Conservation (phyloP, 306 rosid genomes). For the Inga laurina region DNA sequence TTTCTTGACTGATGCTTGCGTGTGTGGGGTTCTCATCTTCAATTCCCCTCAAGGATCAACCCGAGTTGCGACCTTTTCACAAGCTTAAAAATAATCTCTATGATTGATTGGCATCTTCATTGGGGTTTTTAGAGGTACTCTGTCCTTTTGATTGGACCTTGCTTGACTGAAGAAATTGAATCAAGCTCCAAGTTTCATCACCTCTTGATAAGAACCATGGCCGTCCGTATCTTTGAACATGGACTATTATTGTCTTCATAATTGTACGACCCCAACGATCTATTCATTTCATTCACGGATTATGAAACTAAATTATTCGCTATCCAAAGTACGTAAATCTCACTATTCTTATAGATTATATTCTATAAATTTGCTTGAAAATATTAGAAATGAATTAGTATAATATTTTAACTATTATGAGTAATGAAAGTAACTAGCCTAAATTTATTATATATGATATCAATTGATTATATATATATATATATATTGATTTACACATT, state of each 20-base stretch:
- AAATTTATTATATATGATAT: no score
- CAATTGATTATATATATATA: no score
- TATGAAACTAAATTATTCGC: not conserved
- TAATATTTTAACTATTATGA: not conserved
- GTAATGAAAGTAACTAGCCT: not conserved
- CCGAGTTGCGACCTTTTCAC: not conserved
- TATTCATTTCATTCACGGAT: not conserved
- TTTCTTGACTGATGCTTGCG: conserved; percentile 1
- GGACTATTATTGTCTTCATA: not conserved
- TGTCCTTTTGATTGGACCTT: conserved; percentile 6
- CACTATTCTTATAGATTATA: not conserved
- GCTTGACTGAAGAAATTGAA: not conserved
- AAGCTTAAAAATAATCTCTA: not conserved
- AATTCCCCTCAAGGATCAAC: not conserved
- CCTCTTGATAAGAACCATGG: not conserved
- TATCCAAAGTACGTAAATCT: not conserved
- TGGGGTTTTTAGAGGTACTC: not conserved
- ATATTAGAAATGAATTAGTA: not conserved
- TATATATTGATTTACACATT: no score
- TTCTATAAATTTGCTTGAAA: not conserved
- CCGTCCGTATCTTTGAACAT: not conserved
- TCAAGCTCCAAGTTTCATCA: not conserved
- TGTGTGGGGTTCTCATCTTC: not conserved
- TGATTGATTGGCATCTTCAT: not conserved
- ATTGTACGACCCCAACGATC: not conserved